Evolutionary conservation across 1,139 yeast species (phyloP), one percentile per base, ranked within the genome.

Genomic region (Kluyveromyces sp.): DNA sequence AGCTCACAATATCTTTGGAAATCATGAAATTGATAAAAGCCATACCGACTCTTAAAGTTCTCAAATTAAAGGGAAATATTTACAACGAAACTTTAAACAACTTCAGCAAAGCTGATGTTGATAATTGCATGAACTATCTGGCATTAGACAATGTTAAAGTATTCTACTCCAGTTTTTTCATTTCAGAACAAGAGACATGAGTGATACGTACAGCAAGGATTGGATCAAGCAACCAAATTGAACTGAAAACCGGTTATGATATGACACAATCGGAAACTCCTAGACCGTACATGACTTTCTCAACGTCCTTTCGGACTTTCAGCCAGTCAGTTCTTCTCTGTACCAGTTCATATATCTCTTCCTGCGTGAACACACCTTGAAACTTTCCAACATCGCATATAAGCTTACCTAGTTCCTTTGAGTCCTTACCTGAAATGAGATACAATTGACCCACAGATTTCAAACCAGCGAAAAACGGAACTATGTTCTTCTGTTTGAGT

Each of bases 271-370:
- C 85, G 25, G 63, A 68, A 29, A 83, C 65, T 13, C 92, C 87
- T 45, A 88, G 72, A 0, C 98, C 98, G 57, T 88, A 92, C 81
- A 92, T 85, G n/a, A 86, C 92, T 60, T 83, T 86, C 61, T 92
- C 97, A 4, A 92, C 97, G 46, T 84, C 87, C 49, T 73, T 71
- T 52, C 77, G 79, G 34, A 92, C 85, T 37, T 69, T 59, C 0
- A 75, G 65, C 98, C 98, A 92, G 59, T 92, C 98, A 39, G 80
- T 75, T 46, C 98, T 70, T 49, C 95, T 70, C 55, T 85, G 92
- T 3, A 88, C 95, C 67, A 89, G 85, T 57, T 88, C 96, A 57
- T 86, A 84, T 22, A 92, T 83, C 55, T 92, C 98, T 55, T 92
- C 98, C 41, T 94, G 95, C 33, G 82, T 78, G 60, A 92, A 83